A percentile compares a stretch with the other conserved stretches of the same genome.
These are phyloP conservation scores for Apophysomyces sp. DNA, from an alignment of 371 early-diverging fungal species.

Conservation along the genomic window DNA sequence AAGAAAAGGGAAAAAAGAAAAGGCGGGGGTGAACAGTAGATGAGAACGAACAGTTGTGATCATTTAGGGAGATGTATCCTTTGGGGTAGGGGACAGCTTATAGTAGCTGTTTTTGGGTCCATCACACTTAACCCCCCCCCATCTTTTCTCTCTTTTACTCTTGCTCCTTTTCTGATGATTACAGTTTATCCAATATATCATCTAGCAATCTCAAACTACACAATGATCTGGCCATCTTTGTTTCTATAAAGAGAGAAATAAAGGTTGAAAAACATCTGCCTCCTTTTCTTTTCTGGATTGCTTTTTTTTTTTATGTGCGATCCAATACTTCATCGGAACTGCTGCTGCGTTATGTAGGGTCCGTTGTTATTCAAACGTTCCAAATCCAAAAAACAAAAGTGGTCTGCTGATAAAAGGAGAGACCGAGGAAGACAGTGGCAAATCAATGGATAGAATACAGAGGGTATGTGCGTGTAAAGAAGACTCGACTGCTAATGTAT, in stretches of 20 bases:
- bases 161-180: not conserved
- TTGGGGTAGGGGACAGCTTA: constrained; percentile 3
- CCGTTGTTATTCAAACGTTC: not conserved
- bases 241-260: not conserved
- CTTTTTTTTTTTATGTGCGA: not conserved
- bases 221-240: no score
- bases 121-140: not conserved
- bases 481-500: no score
- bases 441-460: not conserved
- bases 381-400: not conserved
- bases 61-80: constrained; percentile 1
- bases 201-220: no score
- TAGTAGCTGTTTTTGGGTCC: not conserved
- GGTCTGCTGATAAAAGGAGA: not conserved
- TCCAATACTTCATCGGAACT: not conserved
- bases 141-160: not conserved
- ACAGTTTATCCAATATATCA: not conserved
- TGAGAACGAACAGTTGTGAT: not conserved
- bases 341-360: not conserved
- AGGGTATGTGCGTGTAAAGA: no score
- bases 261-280: not conserved
- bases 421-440: not conserved
- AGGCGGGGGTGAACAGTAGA: constrained; percentile 3
- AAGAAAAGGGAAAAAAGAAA: not conserved
- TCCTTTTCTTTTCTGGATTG: not conserved